A percentile compares a stretch with the other conserved stretches of the same genome.
These are phyloP conservation scores for Keithomyces neogunnii DNA, from an alignment of 2,329 filamentous ascomycete species.

Conservation along the genomic window DNA sequence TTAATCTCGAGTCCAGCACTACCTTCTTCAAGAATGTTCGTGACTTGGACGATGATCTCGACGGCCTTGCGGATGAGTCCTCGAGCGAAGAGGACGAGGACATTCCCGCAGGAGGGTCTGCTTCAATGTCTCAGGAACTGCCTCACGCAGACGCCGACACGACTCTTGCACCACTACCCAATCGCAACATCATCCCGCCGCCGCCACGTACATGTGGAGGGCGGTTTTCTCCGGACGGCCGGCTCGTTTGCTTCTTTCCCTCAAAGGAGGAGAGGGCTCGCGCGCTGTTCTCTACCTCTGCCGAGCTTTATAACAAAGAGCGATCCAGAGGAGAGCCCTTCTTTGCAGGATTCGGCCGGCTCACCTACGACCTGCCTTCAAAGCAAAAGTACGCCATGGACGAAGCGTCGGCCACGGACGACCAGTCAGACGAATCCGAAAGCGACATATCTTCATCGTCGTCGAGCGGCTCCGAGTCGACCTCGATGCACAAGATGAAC, in stretches of 20 bases:
- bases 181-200: slow-evolving; percentile 45
- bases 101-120: slow-evolving; percentile 42
- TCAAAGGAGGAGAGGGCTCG: slow-evolving; percentile 55
- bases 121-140: slow-evolving; percentile 55
- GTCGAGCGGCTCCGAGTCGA: slow-evolving; percentile 53
- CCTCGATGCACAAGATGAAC: slow-evolving; percentile 50
- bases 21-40: slow-evolving; percentile 56
- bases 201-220: slow-evolving; percentile 51
- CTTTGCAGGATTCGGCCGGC: slow-evolving; percentile 49
- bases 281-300: slow-evolving; percentile 37
- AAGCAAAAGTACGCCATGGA: slow-evolving; percentile 38
- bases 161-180: slow-evolving; percentile 41
- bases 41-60: slow-evolving; percentile 50
- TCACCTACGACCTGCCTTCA: slow-evolving; percentile 42
- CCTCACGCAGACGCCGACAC: slow-evolving; percentile 45
- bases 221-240: slow-evolving; percentile 53
- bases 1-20: slow-evolving; percentile 51
- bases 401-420: slow-evolving; percentile 42
- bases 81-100: slow-evolving; percentile 72
- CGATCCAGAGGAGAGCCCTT: slow-evolving; percentile 44
- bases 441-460: slow-evolving; percentile 41
- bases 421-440: slow-evolving; percentile 40
- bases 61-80: slow-evolving; percentile 60
- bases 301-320: slow-evolving; percentile 37
- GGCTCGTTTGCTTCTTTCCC: slow-evolving; percentile 59